These are phyloP conservation scores for Haplosporangium sp. DNA, from an alignment of 371 early-diverging fungal species.

Conservation along the genomic window DNA sequence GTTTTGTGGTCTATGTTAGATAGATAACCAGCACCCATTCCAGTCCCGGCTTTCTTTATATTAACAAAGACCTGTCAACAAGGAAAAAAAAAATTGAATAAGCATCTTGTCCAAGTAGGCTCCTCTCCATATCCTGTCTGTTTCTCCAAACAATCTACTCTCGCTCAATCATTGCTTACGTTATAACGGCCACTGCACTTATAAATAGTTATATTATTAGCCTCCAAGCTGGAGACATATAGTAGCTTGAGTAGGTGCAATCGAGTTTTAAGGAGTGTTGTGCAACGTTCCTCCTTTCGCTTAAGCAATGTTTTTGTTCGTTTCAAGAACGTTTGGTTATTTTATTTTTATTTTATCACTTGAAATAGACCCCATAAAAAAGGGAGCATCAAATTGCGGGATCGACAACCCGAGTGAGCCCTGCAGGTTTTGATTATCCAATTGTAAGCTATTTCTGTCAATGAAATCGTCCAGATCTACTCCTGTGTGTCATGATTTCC, in stretches of 20 bases:
- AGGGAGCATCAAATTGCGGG: background rate
- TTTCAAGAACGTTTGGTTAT: slow-evolving; percentile 1
- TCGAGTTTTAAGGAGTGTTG: background rate
- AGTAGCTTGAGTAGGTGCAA: background rate
- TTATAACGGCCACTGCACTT: background rate
- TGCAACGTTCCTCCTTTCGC: background rate
- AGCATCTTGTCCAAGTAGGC: no score
- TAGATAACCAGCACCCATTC: background rate
- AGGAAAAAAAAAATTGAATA: background rate
- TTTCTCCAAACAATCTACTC: no score
- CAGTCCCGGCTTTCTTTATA: background rate
- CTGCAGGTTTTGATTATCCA: background rate
- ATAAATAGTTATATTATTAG: background rate
- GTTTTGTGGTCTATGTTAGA: no score
- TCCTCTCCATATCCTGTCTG: no score
- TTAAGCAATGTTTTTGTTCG: background rate
- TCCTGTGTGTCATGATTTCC: no score
- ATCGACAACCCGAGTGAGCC: background rate
- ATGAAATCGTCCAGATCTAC: background rate
- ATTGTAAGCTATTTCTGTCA: background rate
- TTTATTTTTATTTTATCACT: background rate
- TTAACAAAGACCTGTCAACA: background rate
- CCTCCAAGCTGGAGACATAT: background rate
- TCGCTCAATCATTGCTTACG: background rate
- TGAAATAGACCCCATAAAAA: background rate